Evolutionary conservation across 768 basidiomycete species (phyloP).

Genomic region (Amanita molliuscula): DNA sequence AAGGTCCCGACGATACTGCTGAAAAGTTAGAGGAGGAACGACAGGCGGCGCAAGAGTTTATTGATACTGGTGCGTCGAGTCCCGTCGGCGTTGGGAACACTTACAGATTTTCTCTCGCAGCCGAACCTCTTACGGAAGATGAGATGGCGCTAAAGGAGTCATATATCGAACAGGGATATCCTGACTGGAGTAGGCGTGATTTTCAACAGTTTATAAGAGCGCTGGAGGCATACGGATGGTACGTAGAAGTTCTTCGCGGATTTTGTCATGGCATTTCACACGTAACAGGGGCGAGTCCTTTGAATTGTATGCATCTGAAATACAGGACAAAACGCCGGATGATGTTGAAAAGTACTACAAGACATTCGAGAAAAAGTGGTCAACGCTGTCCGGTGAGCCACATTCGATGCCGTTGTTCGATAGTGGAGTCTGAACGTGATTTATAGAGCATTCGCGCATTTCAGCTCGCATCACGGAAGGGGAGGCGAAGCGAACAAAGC

Average conservation of each 20-base stretch:
- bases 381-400: conserved; percentile 62
- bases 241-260: conserved; percentile 12
- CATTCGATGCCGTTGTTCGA: not conserved
- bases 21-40: conserved; percentile 83
- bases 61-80: conserved; percentile 59
- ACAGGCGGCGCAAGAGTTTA: conserved; percentile 69
- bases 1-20: conserved; percentile 63
- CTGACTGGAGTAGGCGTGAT: conserved; percentile 86
- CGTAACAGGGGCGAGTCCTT: conserved; percentile 47
- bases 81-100: not conserved
- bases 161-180: conserved; percentile 70
- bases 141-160: conserved; percentile 76
- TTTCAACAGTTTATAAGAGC: conserved; percentile 87
- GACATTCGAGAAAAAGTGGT: conserved; percentile 86
- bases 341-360: conserved; percentile 72
- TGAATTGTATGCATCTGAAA: conserved; percentile 67
- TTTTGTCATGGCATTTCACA: not conserved
- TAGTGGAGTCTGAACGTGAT: not conserved
- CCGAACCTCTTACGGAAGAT: conserved; percentile 85
- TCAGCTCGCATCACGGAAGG: conserved; percentile 81
- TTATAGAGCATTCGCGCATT: conserved; percentile 67
- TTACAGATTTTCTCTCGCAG: conserved; percentile 24
- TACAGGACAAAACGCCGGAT: conserved; percentile 73
- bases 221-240: conserved; percentile 65
- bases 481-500: conserved; percentile 81